A percentile compares a stretch with the other conserved stretches of the same genome.
phyloP scores from a whole-genome alignment of 2,329 filamentous ascomycete species.

The Beauveria sp. region DNA sequence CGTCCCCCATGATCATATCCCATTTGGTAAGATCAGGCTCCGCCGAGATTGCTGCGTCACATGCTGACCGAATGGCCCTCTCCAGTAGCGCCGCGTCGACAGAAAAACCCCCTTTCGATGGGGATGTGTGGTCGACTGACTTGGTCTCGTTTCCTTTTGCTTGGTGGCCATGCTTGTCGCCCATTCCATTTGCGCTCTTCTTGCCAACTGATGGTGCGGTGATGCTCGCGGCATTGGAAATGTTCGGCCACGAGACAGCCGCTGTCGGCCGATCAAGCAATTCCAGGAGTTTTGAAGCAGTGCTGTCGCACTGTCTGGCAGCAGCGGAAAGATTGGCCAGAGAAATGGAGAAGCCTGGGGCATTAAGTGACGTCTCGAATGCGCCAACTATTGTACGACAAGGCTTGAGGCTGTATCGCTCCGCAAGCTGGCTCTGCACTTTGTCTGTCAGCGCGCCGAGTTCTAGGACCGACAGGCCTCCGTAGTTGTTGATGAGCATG shows the following conservation, averaged over 20 bases:
- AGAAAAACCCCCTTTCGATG: conserved; percentile 40
- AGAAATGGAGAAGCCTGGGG: conserved; percentile 62
- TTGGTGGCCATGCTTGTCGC: too few relatives aligned
- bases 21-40: conserved; percentile 56
- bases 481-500: conserved; percentile 53
- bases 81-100: conserved; percentile 47
- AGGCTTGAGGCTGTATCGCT: conserved; percentile 40
- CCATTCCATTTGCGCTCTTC: background rate
- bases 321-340: conserved; percentile 51
- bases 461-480: conserved; percentile 50
- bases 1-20: conserved; percentile 58
- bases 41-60: conserved; percentile 43
- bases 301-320: conserved; percentile 36
- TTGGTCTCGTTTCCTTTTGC: background rate
- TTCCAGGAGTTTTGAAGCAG: conserved; percentile 21
- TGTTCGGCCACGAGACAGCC: background rate
- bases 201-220: background rate
- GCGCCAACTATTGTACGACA: conserved; percentile 53
- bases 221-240: too few relatives aligned
- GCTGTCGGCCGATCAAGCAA: background rate
- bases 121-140: background rate
- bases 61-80: conserved; percentile 47
- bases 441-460: conserved; percentile 47
- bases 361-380: conserved; percentile 65
- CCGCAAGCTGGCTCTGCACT: conserved; percentile 40